phyloP scores from a whole-genome alignment of 2,329 filamentous ascomycete species.

The Hypomyces perniciosus region DNA sequence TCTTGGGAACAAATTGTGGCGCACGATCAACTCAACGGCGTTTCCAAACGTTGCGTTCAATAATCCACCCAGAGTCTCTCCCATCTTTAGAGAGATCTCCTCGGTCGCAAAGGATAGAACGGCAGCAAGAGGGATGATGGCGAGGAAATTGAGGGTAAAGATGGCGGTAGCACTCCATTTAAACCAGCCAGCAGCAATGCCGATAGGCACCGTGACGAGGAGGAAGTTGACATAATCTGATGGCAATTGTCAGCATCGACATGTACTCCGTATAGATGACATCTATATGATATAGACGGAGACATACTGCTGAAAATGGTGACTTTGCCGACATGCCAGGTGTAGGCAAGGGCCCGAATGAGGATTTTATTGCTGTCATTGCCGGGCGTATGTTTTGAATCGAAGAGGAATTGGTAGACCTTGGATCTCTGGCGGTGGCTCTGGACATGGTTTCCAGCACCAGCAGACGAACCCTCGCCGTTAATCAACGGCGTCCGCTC shows the following conservation, averaged over 20 bases:
- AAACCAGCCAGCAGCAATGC: constrained; percentile 59
- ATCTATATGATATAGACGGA: too few species aligned
- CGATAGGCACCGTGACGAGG: constrained; percentile 67
- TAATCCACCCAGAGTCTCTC: constrained; percentile 67
- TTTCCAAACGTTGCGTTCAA: constrained; percentile 76
- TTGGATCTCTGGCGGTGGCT: constrained; percentile 17
- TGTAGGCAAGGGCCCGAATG: constrained; percentile 41
- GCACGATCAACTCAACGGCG: constrained; percentile 71
- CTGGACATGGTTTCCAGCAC: constrained; percentile 15
- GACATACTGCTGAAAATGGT: constrained; percentile 54
- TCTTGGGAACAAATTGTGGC: constrained; percentile 16
- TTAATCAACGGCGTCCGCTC: constrained; percentile 41
- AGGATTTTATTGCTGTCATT: constrained; percentile 41
- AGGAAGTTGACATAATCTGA: constrained; percentile 61
- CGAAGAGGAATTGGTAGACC: constrained; percentile 41
- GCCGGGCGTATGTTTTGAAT: constrained; percentile 46
- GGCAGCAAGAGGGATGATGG: constrained; percentile 69
- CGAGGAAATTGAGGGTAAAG: constrained; percentile 74
- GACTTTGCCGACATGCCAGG: constrained; percentile 52
- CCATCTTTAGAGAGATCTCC: constrained; percentile 65
- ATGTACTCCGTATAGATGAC: neutral
- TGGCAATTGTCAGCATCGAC: neutral
- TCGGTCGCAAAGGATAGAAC: constrained; percentile 73
- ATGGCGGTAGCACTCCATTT: constrained; percentile 61
- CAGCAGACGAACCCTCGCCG: constrained; percentile 23